Evolutionary conservation across 2,329 filamentous ascomycete species (phyloP).

Genomic region (Blastomyces silverae): DNA sequence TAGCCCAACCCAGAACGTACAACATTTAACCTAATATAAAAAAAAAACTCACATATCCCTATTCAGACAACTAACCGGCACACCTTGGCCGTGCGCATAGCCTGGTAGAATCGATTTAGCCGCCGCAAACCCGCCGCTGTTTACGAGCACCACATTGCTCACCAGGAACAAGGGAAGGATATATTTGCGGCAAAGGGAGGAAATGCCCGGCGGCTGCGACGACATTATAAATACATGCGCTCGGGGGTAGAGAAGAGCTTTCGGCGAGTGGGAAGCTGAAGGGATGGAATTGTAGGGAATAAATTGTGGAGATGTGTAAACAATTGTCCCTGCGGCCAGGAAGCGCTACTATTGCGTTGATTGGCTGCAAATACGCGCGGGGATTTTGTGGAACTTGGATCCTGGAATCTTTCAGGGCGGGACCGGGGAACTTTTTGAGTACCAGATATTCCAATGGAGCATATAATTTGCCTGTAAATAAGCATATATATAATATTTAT

Average conservation of each 20-base stretch:
- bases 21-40: background rate
- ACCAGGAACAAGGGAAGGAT: conserved; percentile 12
- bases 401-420: too few relatives aligned
- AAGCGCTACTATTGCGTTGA: background rate
- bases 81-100: conserved; percentile 45
- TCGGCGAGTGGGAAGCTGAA: background rate
- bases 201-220: conserved; percentile 11
- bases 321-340: too few relatives aligned
- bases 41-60: conserved; percentile 43
- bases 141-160: conserved; percentile 7
- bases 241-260: background rate
- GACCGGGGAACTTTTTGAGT: too few relatives aligned
- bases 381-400: too few relatives aligned
- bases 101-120: conserved; percentile 22
- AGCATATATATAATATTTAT: too few relatives aligned
- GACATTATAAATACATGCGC: conserved; percentile 20
- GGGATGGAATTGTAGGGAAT: background rate
- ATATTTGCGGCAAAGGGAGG: conserved; percentile 12
- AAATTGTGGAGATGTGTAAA: background rate
- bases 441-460: too few relatives aligned
- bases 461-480: too few relatives aligned
- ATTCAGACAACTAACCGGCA: conserved; percentile 49
- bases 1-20: background rate
- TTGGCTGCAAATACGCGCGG: background rate
- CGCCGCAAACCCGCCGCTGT: background rate